These are phyloP conservation scores for Przewalskia tangutica DNA, from an alignment of 257 asterid species.

Conservation along the genomic window DNA sequence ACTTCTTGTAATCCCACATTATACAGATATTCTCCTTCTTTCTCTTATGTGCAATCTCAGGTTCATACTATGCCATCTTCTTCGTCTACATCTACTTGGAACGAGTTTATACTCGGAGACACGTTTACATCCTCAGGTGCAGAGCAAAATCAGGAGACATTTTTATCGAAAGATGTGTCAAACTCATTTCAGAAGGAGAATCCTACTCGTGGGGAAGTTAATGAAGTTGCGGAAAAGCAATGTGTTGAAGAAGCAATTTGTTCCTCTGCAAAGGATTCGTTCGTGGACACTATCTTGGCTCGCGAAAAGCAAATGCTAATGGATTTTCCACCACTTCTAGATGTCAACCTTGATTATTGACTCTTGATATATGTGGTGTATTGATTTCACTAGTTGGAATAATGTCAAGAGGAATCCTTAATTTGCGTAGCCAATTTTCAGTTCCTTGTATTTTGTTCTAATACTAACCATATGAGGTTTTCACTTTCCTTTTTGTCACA, in stretches of 20 bases:
- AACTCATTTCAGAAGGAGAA: conserved; percentile 7
- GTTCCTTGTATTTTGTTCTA: not conserved
- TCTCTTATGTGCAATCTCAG: conserved; percentile 20
- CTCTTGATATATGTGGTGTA: not conserved
- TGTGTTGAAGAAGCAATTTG: conserved; percentile 12
- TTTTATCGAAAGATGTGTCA: not conserved
- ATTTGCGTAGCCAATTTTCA: not conserved
- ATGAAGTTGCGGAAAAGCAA: conserved; percentile 1
- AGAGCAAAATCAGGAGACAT: conserved; percentile 12
- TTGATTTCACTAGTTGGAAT: not conserved
- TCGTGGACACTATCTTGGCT: conserved; percentile 74
- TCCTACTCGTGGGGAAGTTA: not conserved
- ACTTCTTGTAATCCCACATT: conserved; percentile 24
- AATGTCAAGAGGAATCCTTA: not conserved
- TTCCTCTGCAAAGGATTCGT: conserved; percentile 34
- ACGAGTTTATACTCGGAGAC: conserved; percentile 22
- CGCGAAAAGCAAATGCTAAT: conserved; percentile 55
- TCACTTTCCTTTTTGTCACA: not conserved
- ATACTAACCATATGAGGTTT: not conserved
- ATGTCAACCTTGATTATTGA: conserved; percentile 41
- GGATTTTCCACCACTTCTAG: conserved; percentile 52
- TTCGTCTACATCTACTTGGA: conserved; percentile 23
- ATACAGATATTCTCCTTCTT: conserved; percentile 26
- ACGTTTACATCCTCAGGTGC: not conserved
- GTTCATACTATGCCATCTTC: not conserved